Percentiles rank a stretch among this genome's conserved stretches.
These are phyloP conservation scores for Ophiostoma sp. DNA, from an alignment of 2,329 filamentous ascomycete species.

Conservation along the genomic window DNA sequence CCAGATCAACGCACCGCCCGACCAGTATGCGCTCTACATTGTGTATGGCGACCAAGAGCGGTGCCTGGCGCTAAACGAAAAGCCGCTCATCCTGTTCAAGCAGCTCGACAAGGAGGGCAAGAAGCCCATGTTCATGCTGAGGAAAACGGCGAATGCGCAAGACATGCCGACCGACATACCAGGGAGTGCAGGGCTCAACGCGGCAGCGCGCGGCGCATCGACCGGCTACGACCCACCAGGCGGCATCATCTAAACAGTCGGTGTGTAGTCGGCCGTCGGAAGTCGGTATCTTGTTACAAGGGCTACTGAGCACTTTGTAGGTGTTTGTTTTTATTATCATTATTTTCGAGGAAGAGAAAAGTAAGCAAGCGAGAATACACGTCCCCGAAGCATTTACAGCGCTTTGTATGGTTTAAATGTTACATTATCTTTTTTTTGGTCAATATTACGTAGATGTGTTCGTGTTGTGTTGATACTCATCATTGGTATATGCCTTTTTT, in stretches of 20 bases:
- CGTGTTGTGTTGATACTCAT: neutral
- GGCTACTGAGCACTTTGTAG: neutral
- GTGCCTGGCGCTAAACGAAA: conserved; percentile 85
- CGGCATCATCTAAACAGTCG: conserved; percentile 48
- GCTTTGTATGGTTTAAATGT: neutral
- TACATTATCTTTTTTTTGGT: neutral
- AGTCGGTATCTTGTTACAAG: neutral
- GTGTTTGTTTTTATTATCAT: neutral
- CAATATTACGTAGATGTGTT: neutral
- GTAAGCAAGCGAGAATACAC: conserved; percentile 6
- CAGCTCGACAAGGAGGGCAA: conserved; percentile 94
- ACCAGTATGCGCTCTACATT: conserved; percentile 95
- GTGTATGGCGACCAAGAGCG: conserved; percentile 98
- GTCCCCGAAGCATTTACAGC: neutral
- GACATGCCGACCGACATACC: conserved; percentile 44
- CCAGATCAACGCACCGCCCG: conserved; percentile 96
- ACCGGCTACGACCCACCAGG: conserved; percentile 54
- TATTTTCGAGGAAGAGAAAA: neutral
- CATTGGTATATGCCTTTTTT: neutral
- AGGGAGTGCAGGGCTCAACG: conserved; percentile 49
- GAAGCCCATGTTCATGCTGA: conserved; percentile 99
- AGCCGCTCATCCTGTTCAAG: conserved; percentile 93
- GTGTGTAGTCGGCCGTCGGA: too few species aligned
- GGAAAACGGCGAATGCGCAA: conserved; percentile 57
- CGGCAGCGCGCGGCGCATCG: conserved; percentile 41